Evolutionary conservation across 805 yeast genomes (phyloP), one percentile per base, ranked within the genome.

Genomic region (Teunomyces panamensis): DNA sequence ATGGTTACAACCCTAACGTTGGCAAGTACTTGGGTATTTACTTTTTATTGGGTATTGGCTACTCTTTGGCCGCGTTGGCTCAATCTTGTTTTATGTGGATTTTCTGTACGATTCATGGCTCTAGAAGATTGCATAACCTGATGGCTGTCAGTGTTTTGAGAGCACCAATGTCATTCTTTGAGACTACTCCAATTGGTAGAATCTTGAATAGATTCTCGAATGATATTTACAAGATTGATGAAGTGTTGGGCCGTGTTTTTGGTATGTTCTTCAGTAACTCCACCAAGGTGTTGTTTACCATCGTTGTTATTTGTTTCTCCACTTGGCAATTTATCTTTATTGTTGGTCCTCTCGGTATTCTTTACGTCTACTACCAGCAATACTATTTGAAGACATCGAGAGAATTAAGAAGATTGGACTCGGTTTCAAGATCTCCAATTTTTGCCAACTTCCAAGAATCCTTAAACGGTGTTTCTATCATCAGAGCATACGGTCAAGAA

Each of bases 111-210:
- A 86, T 92, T 58, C 80, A 80, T 47, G 96, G 94, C 7, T 92
- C 98, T 8, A 81, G 73, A 49, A 78, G 73, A 47, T 72, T 89
- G 50, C 98, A 91, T 65, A 78, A 83, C 51, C 67, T 69, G 13
- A 89, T 91, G 97, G 82, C 91, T 4, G 67, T 50, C 9, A 58
- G 69, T 46, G 94, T 91, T 10, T 67, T 92, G 50, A 78, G 91
- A 54, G 94, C 97, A 0, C 97, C 97, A 52, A 92, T 91, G 97
- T 79, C 89, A 29, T 91, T 92, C 65, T 91, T 91, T 62, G 98
- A 91, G 67, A 89, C 96, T 1, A 91, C 98, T 0, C 98, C 97
- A 47, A 83, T 90, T 54, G 98, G 98, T 32, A 80, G 98, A 70
- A 81, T 91, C 48, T 73, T 90, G 65, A 91, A 91, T 72, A 77